Evolutionary conservation across 495 filamentous ascomycete genomes (phyloP).

Genomic region (Aspergillus mulundensis): DNA sequence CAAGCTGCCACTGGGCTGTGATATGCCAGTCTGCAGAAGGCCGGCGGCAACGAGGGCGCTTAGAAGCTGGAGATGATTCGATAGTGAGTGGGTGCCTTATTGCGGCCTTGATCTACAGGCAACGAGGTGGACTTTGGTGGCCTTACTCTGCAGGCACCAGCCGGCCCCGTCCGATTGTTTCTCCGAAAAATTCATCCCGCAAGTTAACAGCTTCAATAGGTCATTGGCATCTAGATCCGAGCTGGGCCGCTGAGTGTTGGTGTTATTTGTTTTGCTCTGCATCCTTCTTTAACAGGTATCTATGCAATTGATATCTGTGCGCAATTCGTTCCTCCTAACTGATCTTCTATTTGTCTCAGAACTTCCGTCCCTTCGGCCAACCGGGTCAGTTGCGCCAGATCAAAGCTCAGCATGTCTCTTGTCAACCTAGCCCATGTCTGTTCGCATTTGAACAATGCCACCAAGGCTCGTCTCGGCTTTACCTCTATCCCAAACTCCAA

Average conservation of each 20-base stretch:
- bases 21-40: conserved; percentile 16
- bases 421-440: conserved; percentile 74
- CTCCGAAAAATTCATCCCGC: conserved; percentile 42
- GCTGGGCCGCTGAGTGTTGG: not conserved
- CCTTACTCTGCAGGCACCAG: conserved; percentile 9
- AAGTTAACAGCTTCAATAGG: conserved; percentile 15
- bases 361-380: conserved; percentile 4
- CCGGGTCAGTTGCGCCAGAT: conserved; percentile 21
- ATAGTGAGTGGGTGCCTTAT: conserved; percentile 3
- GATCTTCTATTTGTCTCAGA: not conserved
- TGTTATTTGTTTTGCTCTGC: not conserved
- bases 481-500: conserved; percentile 83
- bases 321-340: not conserved
- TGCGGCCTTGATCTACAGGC: conserved; percentile 9
- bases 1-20: conserved; percentile 11
- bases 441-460: conserved; percentile 92
- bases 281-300: not conserved
- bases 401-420: conserved; percentile 70
- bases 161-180: conserved; percentile 28
- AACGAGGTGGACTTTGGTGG: not conserved
- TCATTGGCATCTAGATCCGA: not conserved
- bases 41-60: conserved; percentile 23
- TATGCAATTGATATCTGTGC: not conserved
- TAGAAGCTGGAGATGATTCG: conserved; percentile 17
- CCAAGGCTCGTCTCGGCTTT: conserved; percentile 76